Percentiles rank a stretch among this genome's conserved stretches.
Evolutionary conservation across 306 rosid species (phyloP).

Genomic region (Pterocarpus macrocarpus): DNA sequence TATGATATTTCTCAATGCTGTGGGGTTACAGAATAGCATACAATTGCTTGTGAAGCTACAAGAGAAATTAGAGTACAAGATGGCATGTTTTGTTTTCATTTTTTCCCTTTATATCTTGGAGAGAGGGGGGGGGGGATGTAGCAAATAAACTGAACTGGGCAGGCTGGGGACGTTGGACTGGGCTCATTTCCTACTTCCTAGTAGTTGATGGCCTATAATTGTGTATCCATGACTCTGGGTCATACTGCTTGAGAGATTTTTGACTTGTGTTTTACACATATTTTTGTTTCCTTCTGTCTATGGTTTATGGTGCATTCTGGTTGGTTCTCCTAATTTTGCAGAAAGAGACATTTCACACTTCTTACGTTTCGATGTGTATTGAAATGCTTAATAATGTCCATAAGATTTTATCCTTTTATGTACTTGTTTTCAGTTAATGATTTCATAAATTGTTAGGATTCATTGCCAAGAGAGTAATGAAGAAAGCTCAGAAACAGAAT

Average conservation of each 20-base stretch:
- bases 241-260: background rate
- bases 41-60: conserved; percentile 9
- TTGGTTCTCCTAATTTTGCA: conserved; percentile 28
- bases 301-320: conserved; percentile 31
- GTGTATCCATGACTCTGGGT: conserved; percentile 16
- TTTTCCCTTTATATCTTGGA: background rate
- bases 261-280: background rate
- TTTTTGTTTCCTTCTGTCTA: conserved; percentile 20
- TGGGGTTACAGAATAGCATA: background rate
- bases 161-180: background rate
- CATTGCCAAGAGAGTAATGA: conserved; percentile 96
- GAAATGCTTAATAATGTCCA: conserved; percentile 19
- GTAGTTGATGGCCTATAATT: conserved; percentile 13
- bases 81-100: background rate
- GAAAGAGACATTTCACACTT: conserved; percentile 18
- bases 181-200: background rate
- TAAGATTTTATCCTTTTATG: conserved; percentile 24
- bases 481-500: conserved; percentile 97
- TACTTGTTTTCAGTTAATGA: conserved; percentile 44
- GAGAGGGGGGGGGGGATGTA: background rate
- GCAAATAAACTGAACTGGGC: conserved; percentile 8
- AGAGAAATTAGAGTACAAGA: background rate
- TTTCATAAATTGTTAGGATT: conserved; percentile 66
- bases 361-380: conserved; percentile 5
- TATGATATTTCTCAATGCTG: background rate